phyloP scores from a whole-genome alignment of 176 grass and related monocot species.

The Raddia distichophylla region DNA sequence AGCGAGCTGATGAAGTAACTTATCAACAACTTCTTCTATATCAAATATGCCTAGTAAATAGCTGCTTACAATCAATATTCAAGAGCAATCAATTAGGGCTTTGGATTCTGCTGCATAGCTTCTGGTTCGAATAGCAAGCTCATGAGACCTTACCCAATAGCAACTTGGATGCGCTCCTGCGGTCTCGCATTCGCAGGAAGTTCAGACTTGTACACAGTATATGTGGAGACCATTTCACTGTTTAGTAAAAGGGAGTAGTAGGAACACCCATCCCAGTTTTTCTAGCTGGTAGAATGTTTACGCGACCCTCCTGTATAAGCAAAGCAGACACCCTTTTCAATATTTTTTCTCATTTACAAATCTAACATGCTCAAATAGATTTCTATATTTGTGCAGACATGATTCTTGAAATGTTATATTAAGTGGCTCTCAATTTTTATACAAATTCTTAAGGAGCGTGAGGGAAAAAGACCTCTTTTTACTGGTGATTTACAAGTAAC shows the following conservation, averaged over 20 bases:
- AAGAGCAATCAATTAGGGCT: not conserved
- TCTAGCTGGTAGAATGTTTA: constrained; percentile 80
- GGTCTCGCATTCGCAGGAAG: constrained; percentile 69
- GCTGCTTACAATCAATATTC: constrained; percentile 57
- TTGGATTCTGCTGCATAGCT: not conserved
- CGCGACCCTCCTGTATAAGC: constrained; percentile 73
- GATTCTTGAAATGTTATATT: no score
- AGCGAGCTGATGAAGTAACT: constrained; percentile 86
- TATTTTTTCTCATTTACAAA: no score
- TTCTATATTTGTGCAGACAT: no score
- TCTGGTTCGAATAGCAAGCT: not conserved
- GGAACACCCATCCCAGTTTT: constrained; percentile 88
- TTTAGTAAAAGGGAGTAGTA: constrained; percentile 93
- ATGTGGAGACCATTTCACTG: constrained; percentile 84
- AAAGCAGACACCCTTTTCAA: not conserved
- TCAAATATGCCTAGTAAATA: constrained; percentile 99
- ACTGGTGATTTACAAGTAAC: constrained; percentile 81
- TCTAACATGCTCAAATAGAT: no score
- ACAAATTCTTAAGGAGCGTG: constrained; percentile 89
- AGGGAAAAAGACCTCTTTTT: constrained; percentile 81
- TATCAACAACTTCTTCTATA: constrained; percentile 86
- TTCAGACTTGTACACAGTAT: constrained; percentile 84
- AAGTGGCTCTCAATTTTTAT: no score
- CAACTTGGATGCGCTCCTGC: constrained; percentile 68
- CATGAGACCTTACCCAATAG: constrained; percentile 66